Conservation (phyloP, 1,139 yeast genomes). For the Lizanozyma gosingica region DNA sequence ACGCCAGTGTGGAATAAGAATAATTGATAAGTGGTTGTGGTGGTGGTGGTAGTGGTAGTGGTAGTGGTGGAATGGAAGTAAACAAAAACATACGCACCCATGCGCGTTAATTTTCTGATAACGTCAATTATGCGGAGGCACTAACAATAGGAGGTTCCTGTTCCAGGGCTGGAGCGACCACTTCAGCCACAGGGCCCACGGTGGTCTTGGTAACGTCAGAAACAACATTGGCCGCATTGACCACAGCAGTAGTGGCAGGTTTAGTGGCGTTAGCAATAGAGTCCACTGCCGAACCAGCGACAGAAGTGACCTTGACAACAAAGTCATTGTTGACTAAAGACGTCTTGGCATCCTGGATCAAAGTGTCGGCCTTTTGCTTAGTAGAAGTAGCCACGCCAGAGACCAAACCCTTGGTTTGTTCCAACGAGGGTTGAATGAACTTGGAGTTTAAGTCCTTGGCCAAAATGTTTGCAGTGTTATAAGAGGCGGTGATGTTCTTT, state of each 20-base stretch:
- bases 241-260: constrained; percentile 3
- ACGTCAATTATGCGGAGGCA: constrained; percentile 13
- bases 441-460: constrained; percentile 27
- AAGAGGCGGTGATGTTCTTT: constrained; percentile 27
- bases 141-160: constrained; percentile 6
- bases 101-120: too few species aligned
- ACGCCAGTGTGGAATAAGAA: too few species aligned
- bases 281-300: constrained; percentile 7
- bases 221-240: neutral
- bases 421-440: constrained; percentile 32
- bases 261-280: constrained; percentile 1
- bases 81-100: too few species aligned
- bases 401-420: constrained; percentile 32
- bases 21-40: too few species aligned
- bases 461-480: constrained; percentile 27
- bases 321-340: neutral
- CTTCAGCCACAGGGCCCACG: constrained; percentile 1
- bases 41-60: too few species aligned
- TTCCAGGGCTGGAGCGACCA: constrained; percentile 5
- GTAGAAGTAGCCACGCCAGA: constrained; percentile 26
- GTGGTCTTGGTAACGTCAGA: constrained; percentile 5
- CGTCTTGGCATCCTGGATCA: constrained; percentile 22
- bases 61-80: too few species aligned
- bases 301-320: constrained; percentile 6
- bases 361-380: constrained; percentile 28